Evolutionary conservation across 1,139 yeast genomes (phyloP), one percentile per base, ranked within the genome.

Genomic region (Blastobotrys apis): DNA sequence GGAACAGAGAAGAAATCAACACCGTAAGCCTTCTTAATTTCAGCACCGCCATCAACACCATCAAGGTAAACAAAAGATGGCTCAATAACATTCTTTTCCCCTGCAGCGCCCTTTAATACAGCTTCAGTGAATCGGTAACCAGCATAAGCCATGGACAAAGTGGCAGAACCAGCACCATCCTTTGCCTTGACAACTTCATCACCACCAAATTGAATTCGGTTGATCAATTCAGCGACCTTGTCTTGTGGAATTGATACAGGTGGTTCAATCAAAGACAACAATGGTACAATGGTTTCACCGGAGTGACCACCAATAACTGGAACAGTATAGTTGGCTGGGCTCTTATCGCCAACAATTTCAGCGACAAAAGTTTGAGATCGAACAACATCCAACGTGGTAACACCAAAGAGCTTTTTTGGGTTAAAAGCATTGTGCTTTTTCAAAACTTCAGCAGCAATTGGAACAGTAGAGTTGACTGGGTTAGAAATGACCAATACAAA

Each of bases 111-210:
- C 68, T 79, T 75, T 66, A 92, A 77, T 52, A 92, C 90, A 41
- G 95, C 77, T 67, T 83, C 84, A 52, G 97, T 94, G 64, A 88
- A 86, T 69, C 84, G 81, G 64, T 94, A 94, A 72, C 97, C 97
- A 47, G 97, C 98, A 67, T 84, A 90, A 54, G 97, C 97, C 98
- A 92, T 92, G 49, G 97, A 90, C 65, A 92, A 77, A 55, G 98
- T 92, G 62, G 97, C 98, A 48, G 97, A 88, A 65, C 98, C 98
- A 59, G 96, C 96, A 72, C 98, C 98, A 64, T 85, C 81, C 80
- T 92, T 92, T 62, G 97, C 97, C 76, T 90, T 81, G 66, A 92
- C 97, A 58, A 92, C 97, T 74, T 90, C 97, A 66, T 90, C 97
- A 76, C 97, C 97, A 70, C 97, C 97, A 62, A 88, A 90, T 74